A percentile compares a stretch with the other conserved stretches of the same genome.
phyloP scores from a whole-genome alignment of 176 grass and related monocot species.

The Juncus effusus region DNA sequence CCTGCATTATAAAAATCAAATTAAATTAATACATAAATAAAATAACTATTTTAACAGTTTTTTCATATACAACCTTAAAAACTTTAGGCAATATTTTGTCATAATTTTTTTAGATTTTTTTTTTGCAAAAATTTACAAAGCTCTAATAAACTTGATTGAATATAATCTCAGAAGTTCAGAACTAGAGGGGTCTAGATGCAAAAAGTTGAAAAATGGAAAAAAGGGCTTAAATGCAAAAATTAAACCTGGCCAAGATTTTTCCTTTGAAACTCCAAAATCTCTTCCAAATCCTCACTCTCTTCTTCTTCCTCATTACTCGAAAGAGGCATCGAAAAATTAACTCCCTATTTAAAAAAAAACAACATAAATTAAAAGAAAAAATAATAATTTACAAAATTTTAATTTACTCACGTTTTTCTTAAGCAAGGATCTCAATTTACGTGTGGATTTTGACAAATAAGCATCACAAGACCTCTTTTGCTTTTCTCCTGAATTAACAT shows the following conservation, averaged over 20 bases:
- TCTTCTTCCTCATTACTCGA: conserved; percentile 66
- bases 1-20: conserved; percentile 28
- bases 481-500: conserved; percentile 35
- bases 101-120: not conserved
- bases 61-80: conserved; percentile 8
- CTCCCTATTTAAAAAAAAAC: conserved; percentile 38
- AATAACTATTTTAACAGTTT: not conserved
- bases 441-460: conserved; percentile 80
- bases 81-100: not conserved
- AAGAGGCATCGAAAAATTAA: conserved; percentile 84
- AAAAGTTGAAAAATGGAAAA: not conserved
- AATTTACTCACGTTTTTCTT: conserved; percentile 67
- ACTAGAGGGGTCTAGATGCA: not conserved
- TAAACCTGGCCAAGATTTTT: conserved; percentile 81
- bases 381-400: not conserved
- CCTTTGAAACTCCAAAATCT: conserved; percentile 82
- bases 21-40: not conserved
- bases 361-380: conserved; percentile 27
- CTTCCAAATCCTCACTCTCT: conserved; percentile 66
- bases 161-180: not conserved
- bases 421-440: conserved; percentile 72
- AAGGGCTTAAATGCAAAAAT: not conserved
- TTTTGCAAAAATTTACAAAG: not conserved
- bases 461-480: conserved; percentile 57
- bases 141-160: not conserved